These are phyloP conservation scores for Kwoniella dendrophila DNA, from an alignment of 768 basidiomycete genomes.

Conservation along the genomic window DNA sequence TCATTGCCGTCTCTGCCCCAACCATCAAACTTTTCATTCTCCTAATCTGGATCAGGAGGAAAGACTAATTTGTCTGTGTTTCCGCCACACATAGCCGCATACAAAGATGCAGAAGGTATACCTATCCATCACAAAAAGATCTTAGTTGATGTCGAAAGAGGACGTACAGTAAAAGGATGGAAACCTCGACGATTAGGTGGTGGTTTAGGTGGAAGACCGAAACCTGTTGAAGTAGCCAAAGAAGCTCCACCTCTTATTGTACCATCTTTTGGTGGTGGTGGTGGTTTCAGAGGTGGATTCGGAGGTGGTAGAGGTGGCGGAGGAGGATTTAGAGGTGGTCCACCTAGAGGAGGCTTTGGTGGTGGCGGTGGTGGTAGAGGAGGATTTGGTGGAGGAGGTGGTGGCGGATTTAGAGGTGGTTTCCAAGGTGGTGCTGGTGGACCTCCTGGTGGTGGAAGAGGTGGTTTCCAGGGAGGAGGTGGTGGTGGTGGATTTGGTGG, in stretches of 20 bases:
- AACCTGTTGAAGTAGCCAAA: slow-evolving; percentile 56
- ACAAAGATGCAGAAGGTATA: slow-evolving; percentile 97
- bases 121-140: slow-evolving; percentile 95
- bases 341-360: slow-evolving; percentile 31
- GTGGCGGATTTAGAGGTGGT: slow-evolving; percentile 24
- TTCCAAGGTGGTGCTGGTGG: slow-evolving; percentile 29
- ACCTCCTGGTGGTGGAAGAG: slow-evolving; percentile 38
- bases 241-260: slow-evolving; percentile 62
- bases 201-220: slow-evolving; percentile 98
- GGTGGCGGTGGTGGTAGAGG: slow-evolving; percentile 50
- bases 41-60: background rate
- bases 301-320: slow-evolving; percentile 58
- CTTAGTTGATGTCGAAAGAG: slow-evolving; percentile 96
- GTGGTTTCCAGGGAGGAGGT: slow-evolving; percentile 58
- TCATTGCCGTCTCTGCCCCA: slow-evolving; percentile 49
- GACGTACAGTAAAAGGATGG: slow-evolving; percentile 97
- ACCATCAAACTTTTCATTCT: slow-evolving; percentile 53
- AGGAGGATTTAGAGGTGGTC: slow-evolving; percentile 39
- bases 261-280: slow-evolving; percentile 44
- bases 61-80: background rate
- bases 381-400: slow-evolving; percentile 39
- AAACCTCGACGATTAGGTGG: slow-evolving; percentile 94
- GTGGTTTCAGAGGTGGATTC: slow-evolving; percentile 59
- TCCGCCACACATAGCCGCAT: slow-evolving; percentile 63
- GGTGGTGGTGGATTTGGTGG: slow-evolving; percentile 18